phyloP scores from a whole-genome alignment of 768 basidiomycete species.

The Lanmaoa pseudosensibilis region DNA sequence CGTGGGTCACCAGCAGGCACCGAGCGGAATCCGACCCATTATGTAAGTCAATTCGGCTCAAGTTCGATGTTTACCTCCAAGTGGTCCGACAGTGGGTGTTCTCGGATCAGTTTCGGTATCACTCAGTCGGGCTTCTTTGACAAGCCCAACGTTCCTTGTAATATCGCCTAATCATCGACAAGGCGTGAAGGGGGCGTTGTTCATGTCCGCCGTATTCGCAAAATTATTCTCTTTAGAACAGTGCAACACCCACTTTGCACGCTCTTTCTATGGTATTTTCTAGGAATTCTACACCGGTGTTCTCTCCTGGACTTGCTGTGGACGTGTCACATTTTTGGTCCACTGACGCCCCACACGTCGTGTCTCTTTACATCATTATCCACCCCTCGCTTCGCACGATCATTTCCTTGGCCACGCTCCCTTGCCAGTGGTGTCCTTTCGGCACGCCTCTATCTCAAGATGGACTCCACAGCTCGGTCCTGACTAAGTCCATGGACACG shows the following conservation, averaged over 20 bases:
- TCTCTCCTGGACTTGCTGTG: constrained; percentile 18
- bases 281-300: constrained; percentile 8
- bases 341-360: constrained; percentile 13
- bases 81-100: constrained; percentile 3
- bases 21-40: background rate
- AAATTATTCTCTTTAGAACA: constrained; percentile 24
- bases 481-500: constrained; percentile 24
- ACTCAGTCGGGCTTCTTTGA: constrained; percentile 10
- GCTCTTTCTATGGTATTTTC: constrained; percentile 26
- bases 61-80: background rate
- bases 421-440: constrained; percentile 6
- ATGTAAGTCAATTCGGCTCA: no score
- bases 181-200: constrained; percentile 21
- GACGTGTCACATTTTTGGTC: constrained; percentile 17
- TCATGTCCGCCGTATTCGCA: constrained; percentile 31
- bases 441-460: constrained; percentile 8
- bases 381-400: constrained; percentile 14
- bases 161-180: constrained; percentile 27
- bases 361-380: constrained; percentile 30
- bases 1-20: constrained; percentile 2
- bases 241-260: constrained; percentile 14
- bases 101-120: constrained; percentile 18
- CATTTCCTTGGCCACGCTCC: no score
- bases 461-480: constrained; percentile 14
- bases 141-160: constrained; percentile 17